A percentile compares a stretch with the other conserved stretches of the same genome.
phyloP scores from a whole-genome alignment of 192 early-diverging fungal species.

The Radiomyces spectabilis region DNA sequence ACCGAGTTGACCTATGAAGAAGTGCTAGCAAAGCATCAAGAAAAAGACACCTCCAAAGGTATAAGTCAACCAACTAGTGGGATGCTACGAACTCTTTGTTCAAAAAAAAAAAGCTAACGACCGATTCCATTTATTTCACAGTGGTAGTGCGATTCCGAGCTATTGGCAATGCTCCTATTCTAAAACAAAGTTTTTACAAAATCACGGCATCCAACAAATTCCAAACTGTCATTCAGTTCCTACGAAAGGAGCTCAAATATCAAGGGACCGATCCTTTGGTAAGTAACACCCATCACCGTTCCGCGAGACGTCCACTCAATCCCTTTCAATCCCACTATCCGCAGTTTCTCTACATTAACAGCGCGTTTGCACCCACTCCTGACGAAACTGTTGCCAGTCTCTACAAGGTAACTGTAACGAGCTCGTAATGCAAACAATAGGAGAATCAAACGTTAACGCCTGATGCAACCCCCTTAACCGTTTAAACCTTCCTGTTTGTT shows the following conservation, averaged over 20 bases:
- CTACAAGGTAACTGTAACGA: constrained; percentile 65
- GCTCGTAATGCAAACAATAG: too few species aligned
- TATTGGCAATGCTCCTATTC: constrained; percentile 84
- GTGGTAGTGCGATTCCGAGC: constrained; percentile 82
- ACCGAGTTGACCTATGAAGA: not conserved
- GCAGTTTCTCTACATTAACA: constrained; percentile 89
- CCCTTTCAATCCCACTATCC: not conserved
- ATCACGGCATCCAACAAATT: constrained; percentile 80
- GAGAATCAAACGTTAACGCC: not conserved
- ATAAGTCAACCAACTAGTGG: not conserved
- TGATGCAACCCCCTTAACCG: not conserved
- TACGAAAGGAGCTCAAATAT: constrained; percentile 76
- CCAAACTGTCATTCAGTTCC: constrained; percentile 75
- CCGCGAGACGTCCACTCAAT: not conserved
- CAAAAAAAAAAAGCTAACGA: not conserved
- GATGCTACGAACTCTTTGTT: not conserved
- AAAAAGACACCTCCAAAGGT: constrained; percentile 45
- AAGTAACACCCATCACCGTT: not conserved
- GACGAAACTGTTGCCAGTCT: constrained; percentile 83
- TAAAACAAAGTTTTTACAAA: constrained; percentile 82
- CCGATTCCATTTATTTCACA: constrained; percentile 13
- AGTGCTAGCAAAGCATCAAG: constrained; percentile 27
- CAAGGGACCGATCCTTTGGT: constrained; percentile 68
- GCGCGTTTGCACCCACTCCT: constrained; percentile 90
- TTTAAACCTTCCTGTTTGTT: not conserved